Evolutionary conservation across 2,329 filamentous ascomycete species (phyloP), one percentile per base, ranked within the genome.

Genomic region (Diaporthe helianthi): DNA sequence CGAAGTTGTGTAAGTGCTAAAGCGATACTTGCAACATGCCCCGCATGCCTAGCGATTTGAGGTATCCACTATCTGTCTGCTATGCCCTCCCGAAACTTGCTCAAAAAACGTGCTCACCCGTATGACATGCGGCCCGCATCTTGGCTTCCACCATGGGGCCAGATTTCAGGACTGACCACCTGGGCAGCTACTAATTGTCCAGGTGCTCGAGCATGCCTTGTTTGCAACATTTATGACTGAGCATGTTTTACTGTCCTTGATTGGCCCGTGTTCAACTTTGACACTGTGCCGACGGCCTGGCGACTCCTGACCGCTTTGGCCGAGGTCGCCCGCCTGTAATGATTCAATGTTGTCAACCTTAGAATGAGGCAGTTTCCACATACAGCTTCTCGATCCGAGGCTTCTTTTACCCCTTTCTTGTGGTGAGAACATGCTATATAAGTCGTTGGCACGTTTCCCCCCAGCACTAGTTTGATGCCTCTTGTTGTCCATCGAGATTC

Each of bases 51-150:
- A 7, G 4, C 8, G 0, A n/a, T 7, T 6, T 6, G 3, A 58
- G 12, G 64, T 67, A 26, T 13, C 29, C 31, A 51, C 52, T 67
- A 67, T 29, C 64, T n/a, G 29, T 22, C 51, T 36, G 24, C 12
- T 38, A 38, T 13, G 49, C 41, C 44, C 31, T 29, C 44, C 46
- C 65, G 46, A 67, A 67, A 67, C 65, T 67, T 67, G 65, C 65
- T 67, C 65, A 67, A 51, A 66, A 66, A 67, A 67, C 53, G 13
- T 67, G 65, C 65, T 67, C 65, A 67, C n/a, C 46, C 38, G 9
- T 38, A n/a, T 15, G 52, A 31, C 31, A n/a, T 22, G 44, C 9
- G 52, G 53, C 29, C 52, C 65, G 51, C 65, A 58, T 58, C 52
- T 67, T 58, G 64, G 51, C 64, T 38, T 55, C 58, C 44, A 26